Conservation (phyloP, 495 filamentous ascomycete species). For the Physcia stellaris region DNA sequence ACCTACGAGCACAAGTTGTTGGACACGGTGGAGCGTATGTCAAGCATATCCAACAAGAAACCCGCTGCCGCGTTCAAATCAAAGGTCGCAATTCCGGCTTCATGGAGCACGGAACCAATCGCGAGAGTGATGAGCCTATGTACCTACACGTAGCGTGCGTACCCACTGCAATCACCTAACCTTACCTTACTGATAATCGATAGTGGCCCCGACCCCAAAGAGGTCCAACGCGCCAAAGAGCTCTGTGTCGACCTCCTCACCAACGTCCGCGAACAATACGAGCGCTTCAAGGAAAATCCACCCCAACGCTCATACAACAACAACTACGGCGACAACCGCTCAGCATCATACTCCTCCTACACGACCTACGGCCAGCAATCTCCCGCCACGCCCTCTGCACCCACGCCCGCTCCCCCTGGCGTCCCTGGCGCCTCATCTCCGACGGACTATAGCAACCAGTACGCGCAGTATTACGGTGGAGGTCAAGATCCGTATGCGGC, state of each 20-base stretch:
- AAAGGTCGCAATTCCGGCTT: constrained; percentile 96
- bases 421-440: constrained; percentile 28
- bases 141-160: constrained; percentile 88
- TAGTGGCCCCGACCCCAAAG: constrained; percentile 73
- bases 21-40: constrained; percentile 88
- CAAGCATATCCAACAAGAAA: constrained; percentile 93
- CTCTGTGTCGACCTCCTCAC: constrained; percentile 74
- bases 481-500: constrained; percentile 75
- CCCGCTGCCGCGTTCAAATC: constrained; percentile 89
- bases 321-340: constrained; percentile 28
- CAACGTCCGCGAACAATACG: constrained; percentile 75
- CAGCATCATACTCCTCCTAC: constrained; percentile 9
- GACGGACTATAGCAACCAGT: constrained; percentile 61
- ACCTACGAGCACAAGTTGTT: constrained; percentile 87
- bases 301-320: constrained; percentile 46
- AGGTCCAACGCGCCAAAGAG: constrained; percentile 76
- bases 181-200: constrained; percentile 19
- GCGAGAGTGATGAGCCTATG: constrained; percentile 89
- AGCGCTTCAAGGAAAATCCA: constrained; percentile 76
- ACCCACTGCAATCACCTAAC: background rate
- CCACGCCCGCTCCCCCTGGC: constrained; percentile 24
- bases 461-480: constrained; percentile 66
- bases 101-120: constrained; percentile 66
- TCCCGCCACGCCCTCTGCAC: constrained; percentile 23
- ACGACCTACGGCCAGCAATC: constrained; percentile 29